A percentile compares a stretch with the other conserved stretches of the same genome.
These are phyloP conservation scores for Cadophora sp. DNA, from an alignment of 2,329 filamentous ascomycete genomes.

Conservation along the genomic window DNA sequence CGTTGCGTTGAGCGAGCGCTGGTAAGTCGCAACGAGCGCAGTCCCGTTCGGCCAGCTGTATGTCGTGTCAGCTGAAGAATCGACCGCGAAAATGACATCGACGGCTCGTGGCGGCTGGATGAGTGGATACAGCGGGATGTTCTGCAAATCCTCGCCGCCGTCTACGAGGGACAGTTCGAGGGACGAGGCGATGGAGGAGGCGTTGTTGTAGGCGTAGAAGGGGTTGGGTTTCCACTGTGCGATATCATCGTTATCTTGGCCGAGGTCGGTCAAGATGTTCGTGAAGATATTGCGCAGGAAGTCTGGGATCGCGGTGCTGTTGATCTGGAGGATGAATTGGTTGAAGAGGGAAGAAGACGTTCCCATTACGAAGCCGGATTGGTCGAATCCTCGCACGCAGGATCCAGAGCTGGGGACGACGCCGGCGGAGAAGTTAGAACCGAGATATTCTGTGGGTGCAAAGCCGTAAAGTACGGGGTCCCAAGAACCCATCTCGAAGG, in stretches of 20 bases:
- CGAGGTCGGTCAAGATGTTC: slow-evolving; percentile 61
- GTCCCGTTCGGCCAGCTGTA: slow-evolving; percentile 80
- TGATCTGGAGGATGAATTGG: slow-evolving; percentile 70
- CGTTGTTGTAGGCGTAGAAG: slow-evolving; percentile 70
- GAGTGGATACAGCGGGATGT: slow-evolving; percentile 79
- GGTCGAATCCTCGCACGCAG: slow-evolving; percentile 84
- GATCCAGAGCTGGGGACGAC: slow-evolving; percentile 57
- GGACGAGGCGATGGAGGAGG: slow-evolving; percentile 62
- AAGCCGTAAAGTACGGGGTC: slow-evolving; percentile 78
- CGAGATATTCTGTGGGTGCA: slow-evolving; percentile 72
- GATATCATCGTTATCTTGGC: slow-evolving; percentile 70
- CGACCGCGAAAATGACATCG: slow-evolving; percentile 83
- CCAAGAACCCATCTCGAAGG: slow-evolving; percentile 79
- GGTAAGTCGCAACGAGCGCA: slow-evolving; percentile 74
- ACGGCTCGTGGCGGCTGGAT: slow-evolving; percentile 75
- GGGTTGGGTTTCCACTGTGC: slow-evolving; percentile 79
- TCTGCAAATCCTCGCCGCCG: slow-evolving; percentile 79
- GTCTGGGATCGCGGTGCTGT: slow-evolving; percentile 54
- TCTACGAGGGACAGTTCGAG: slow-evolving; percentile 74
- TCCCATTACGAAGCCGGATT: slow-evolving; percentile 83
- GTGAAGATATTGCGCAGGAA: slow-evolving; percentile 58
- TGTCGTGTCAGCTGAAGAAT: slow-evolving; percentile 75
- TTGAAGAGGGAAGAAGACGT: slow-evolving; percentile 89
- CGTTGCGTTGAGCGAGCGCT: slow-evolving; percentile 62
- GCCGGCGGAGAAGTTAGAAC: slow-evolving; percentile 74